phyloP scores from a whole-genome alignment of 2,329 filamentous ascomycete genomes.

The Aurifilum marmelostoma region DNA sequence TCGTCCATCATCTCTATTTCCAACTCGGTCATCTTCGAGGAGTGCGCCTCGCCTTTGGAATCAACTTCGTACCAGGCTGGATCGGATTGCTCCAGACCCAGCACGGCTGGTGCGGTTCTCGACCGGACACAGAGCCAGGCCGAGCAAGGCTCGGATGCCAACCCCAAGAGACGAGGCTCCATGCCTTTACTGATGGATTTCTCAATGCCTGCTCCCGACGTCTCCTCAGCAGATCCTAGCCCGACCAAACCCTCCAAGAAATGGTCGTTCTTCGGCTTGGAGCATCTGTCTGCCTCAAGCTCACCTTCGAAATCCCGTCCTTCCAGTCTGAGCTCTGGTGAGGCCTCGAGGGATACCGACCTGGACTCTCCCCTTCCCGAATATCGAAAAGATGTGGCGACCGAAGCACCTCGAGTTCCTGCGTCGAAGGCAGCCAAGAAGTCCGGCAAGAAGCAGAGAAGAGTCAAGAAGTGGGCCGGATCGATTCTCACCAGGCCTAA shows the following conservation, averaged over 20 bases:
- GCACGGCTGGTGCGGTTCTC: conserved; percentile 72
- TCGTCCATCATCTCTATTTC: conserved; percentile 73
- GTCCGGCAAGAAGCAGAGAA: conserved; percentile 58
- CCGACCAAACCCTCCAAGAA: conserved; percentile 58
- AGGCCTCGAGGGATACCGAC: conserved; percentile 37
- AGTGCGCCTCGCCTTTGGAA: conserved; percentile 40
- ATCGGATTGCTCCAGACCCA: conserved; percentile 60
- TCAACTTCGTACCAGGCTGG: conserved; percentile 46
- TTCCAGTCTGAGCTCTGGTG: conserved; percentile 51
- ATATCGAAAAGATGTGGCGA: conserved; percentile 40
- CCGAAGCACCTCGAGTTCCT: conserved; percentile 29
- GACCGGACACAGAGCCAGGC: conserved; percentile 51
- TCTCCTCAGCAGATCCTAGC: conserved; percentile 45
- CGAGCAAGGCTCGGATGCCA: conserved; percentile 39
- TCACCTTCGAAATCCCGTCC: conserved; percentile 53
- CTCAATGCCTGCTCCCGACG: conserved; percentile 40
- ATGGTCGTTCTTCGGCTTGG: conserved; percentile 66
- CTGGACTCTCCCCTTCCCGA: conserved; percentile 40
- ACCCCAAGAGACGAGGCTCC: conserved; percentile 60
- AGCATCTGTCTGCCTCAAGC: conserved; percentile 52
- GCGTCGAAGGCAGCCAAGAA: conserved; percentile 37
- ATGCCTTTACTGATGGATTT: conserved; percentile 57
- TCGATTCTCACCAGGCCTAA: conserved; percentile 69
- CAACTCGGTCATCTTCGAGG: conserved; percentile 45
- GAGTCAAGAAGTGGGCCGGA: conserved; percentile 74